Base-by-base conservation (phyloP, 495 filamentous ascomycete species). In the Tuber indicum region DNA sequence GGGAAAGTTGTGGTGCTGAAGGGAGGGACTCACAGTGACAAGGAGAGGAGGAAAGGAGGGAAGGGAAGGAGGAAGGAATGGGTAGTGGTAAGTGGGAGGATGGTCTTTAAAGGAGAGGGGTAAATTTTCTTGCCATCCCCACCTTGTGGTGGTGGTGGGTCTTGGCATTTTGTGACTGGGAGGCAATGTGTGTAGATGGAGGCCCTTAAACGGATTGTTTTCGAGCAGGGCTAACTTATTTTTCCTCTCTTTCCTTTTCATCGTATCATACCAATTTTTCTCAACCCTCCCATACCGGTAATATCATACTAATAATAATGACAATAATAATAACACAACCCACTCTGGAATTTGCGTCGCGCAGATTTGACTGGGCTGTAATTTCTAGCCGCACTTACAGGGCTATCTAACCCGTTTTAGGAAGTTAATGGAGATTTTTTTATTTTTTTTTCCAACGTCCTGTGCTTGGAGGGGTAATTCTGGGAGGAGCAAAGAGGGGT, bases 21-120 rank as follows among this genome's bases (percentile, higher is more conserved):
- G 47, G 76, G 62, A 76, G 43, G 73, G 72, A 82, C 81, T 82
- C 80, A 82, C 81, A 82, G 81, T 82, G 81, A 82, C 80, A 82
- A 75, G 80, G 80, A 82, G 80, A 74, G 73, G 75, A 82, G 77
- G 76, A 82, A 76, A 76, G 72, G 77, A 77, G 75, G 71, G 78
- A 77, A 79, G 52, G 52, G 32, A 32, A 17, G 58, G n/a, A 32
- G n/a, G 16, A 32, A 58, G 75, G 72, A 74, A 69, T 52, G 75
- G 32, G 71, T 71, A 46, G 41, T 46, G 72, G 72, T 74, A 75
- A 75, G 79, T 77, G 79, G 79, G 81, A 81, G 75, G 73, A 76
- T 72, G 72, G 79, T n/a, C 44, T 81, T 82, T 81, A 81, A 81
- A 81, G 79, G 74, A 75, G 75, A 79, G 74, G 77, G 74, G 78